Conservation (phyloP, 2,329 filamentous ascomycete genomes). For the Phaeoacremonium minimum region DNA sequence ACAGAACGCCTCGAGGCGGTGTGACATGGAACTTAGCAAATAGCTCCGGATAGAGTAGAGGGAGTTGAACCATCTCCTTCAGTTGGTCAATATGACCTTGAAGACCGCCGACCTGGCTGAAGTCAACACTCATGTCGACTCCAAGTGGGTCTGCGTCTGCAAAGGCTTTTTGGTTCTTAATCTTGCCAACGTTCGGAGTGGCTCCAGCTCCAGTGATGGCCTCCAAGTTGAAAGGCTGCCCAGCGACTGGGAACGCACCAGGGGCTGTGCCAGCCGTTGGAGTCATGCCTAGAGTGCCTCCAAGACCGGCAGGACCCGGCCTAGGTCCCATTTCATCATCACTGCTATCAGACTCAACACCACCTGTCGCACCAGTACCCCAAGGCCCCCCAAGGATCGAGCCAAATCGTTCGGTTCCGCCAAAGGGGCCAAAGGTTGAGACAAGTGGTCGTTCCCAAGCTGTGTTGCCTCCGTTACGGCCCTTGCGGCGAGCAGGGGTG, state of each 20-base stretch:
- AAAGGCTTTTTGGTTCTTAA: conserved; percentile 87
- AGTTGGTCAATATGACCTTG: conserved; percentile 93
- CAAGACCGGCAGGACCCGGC: conserved; percentile 54
- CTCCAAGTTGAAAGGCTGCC: conserved; percentile 31
- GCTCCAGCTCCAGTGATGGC: conserved; percentile 33
- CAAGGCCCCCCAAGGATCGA: conserved; percentile 72
- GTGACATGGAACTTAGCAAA: conserved; percentile 90
- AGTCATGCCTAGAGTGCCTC: conserved; percentile 60
- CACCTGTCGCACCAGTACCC: conserved; percentile 69
- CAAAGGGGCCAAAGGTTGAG: conserved; percentile 89
- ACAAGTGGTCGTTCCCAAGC: conserved; percentile 78
- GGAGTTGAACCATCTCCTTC: conserved; percentile 97
- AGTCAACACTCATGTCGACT: conserved; percentile 87
- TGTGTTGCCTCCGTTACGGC: conserved; percentile 53
- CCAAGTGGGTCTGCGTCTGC: conserved; percentile 93
- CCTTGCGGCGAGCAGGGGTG: conserved; percentile 65
- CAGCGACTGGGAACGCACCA: conserved; percentile 36
- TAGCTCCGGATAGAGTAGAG: conserved; percentile 89
- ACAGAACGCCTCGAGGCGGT: conserved; percentile 88
- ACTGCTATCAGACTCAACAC: conserved; percentile 91
- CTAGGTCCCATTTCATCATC: conserved; percentile 84
- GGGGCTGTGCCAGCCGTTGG: conserved; percentile 45
- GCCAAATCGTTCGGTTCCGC: conserved; percentile 70
- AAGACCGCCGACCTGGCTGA: conserved; percentile 89
- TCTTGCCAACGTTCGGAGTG: conserved; percentile 81